Evolutionary conservation across 495 filamentous ascomycete genomes (phyloP).

Genomic region (Daldinia loculata): DNA sequence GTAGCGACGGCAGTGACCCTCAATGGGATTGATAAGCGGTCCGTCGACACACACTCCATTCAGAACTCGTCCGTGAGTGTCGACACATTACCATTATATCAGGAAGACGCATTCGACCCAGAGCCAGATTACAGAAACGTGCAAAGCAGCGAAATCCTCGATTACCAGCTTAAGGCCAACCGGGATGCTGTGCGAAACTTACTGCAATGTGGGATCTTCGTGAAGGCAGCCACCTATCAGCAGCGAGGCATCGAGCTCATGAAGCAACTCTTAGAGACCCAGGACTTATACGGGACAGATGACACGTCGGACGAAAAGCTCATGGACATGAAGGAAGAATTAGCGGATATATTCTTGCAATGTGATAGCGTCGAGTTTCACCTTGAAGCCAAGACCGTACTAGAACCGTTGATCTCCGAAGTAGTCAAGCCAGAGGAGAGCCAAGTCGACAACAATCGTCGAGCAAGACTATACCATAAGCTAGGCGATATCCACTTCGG

Average conservation of each 20-base stretch:
- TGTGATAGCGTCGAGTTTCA: conserved; percentile 24
- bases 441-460: conserved; percentile 22
- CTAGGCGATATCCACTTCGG: conserved; percentile 33
- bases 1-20: conserved; percentile 33
- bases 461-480: conserved; percentile 41
- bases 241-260: conserved; percentile 35
- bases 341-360: conserved; percentile 34
- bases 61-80: conserved; percentile 17
- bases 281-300: neutral
- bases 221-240: conserved; percentile 31
- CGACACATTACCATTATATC: conserved; percentile 23
- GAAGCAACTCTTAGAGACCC: conserved; percentile 13
- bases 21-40: conserved; percentile 6
- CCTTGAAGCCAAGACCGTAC: conserved; percentile 27
- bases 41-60: conserved; percentile 13
- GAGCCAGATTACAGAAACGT: conserved; percentile 22
- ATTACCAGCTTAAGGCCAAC: conserved; percentile 28
- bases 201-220: conserved; percentile 19
- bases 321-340: conserved; percentile 36
- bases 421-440: conserved; percentile 2
- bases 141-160: conserved; percentile 20
- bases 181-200: conserved; percentile 26
- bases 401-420: conserved; percentile 28
- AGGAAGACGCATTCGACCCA: conserved; percentile 29
- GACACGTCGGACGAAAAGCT: conserved; percentile 12